Conservation (phyloP, 2,329 filamentous ascomycete species). For the Thelonectria discophora region DNA sequence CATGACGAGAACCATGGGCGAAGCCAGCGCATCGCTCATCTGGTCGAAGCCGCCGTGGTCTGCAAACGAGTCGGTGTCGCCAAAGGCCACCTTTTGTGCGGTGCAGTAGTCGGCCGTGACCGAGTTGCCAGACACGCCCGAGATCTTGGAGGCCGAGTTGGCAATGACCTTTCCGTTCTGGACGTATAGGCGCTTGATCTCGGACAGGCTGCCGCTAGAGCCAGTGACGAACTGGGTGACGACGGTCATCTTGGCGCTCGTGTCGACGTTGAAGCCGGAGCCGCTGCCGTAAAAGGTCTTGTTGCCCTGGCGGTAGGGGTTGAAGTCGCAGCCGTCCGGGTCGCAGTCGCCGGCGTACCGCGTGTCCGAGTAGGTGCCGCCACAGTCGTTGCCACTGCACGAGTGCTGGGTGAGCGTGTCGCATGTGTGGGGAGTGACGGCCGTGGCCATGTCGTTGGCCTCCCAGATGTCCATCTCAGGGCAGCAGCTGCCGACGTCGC, state of each 20-base stretch:
- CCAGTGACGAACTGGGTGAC: slow-evolving; percentile 69
- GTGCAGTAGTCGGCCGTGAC: slow-evolving; percentile 68
- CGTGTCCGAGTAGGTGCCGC: slow-evolving; percentile 60
- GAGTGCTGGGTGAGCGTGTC: slow-evolving; percentile 56
- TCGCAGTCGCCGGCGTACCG: slow-evolving; percentile 72
- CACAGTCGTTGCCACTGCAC: slow-evolving; percentile 62
- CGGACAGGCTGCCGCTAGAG: slow-evolving; percentile 61
- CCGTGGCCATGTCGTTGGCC: slow-evolving; percentile 71
- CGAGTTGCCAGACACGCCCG: slow-evolving; percentile 52
- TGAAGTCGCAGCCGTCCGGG: slow-evolving; percentile 76
- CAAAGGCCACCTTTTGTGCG: slow-evolving; percentile 65
- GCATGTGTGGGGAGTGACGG: slow-evolving; percentile 74
- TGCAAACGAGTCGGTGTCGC: slow-evolving; percentile 62
- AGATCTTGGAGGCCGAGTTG: slow-evolving; percentile 57
- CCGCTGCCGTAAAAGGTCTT: slow-evolving; percentile 68
- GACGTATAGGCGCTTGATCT: slow-evolving; percentile 72
- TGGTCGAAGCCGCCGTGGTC: slow-evolving; percentile 64
- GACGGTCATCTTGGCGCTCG: slow-evolving; percentile 68
- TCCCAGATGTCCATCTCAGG: slow-evolving; percentile 72
- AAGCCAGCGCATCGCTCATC: slow-evolving; percentile 59
- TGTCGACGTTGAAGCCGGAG: slow-evolving; percentile 65
- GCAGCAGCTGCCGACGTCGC: slow-evolving; percentile 65
- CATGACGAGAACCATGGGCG: slow-evolving; percentile 59
- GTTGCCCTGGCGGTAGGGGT: slow-evolving; percentile 73
- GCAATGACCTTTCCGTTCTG: slow-evolving; percentile 68